Evolutionary conservation across 306 rosid genomes (phyloP).

Genomic region (Vicia villosa): DNA sequence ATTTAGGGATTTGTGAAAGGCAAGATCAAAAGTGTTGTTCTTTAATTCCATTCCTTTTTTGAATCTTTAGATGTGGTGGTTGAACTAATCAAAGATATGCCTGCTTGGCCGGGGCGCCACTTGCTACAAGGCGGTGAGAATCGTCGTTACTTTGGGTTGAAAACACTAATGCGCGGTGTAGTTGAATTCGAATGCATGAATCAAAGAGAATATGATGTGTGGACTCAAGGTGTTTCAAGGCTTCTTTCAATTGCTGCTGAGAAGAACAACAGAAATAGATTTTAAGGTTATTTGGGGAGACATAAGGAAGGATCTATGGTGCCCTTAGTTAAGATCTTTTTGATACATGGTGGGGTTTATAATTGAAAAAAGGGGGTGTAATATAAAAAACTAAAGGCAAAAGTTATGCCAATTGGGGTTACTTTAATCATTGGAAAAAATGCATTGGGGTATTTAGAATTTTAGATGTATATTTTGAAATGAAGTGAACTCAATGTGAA

Average conservation of each 20-base stretch:
- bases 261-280: slow-evolving; percentile 55
- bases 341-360: slow-evolving; percentile 48
- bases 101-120: slow-evolving; percentile 97
- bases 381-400: slow-evolving; percentile 45
- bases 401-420: slow-evolving; percentile 52
- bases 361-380: slow-evolving; percentile 54
- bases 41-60: slow-evolving; percentile 37
- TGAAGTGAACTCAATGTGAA: slow-evolving; percentile 58
- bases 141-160: slow-evolving; percentile 90
- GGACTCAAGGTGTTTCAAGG: slow-evolving; percentile 90
- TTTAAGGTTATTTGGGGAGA: slow-evolving; percentile 32
- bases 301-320: slow-evolving; percentile 12
- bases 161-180: slow-evolving; percentile 66
- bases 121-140: slow-evolving; percentile 79
- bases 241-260: slow-evolving; percentile 75
- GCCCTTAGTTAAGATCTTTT: slow-evolving; percentile 33
- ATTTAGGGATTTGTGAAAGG: slow-evolving; percentile 87
- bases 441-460: slow-evolving; percentile 36
- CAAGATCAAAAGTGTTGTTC: slow-evolving; percentile 41
- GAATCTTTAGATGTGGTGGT: slow-evolving; percentile 66
- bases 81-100: slow-evolving; percentile 80
- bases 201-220: slow-evolving; percentile 81
- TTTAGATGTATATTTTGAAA: slow-evolving; percentile 43
- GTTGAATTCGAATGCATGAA: slow-evolving; percentile 87
- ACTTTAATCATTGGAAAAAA: slow-evolving; percentile 44